Evolutionary conservation across 2,329 filamentous ascomycete species (phyloP), one percentile per base, ranked within the genome.

Genomic region (Fusarium subglutinans): DNA sequence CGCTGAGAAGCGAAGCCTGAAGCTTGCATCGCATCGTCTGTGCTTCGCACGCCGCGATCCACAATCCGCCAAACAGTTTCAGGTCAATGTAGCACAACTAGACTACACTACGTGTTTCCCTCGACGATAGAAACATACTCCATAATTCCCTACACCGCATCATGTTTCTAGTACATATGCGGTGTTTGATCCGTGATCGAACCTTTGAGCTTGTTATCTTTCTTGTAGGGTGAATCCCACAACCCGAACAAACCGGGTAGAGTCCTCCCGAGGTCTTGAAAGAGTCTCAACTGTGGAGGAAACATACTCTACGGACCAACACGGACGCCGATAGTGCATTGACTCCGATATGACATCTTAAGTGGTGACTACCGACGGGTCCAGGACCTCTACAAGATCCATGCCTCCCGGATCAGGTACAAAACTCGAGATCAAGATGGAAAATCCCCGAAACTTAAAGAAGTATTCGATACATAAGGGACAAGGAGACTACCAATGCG

Each of bases 41-140:
- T 76, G 72, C 74, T 68, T 48, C 63, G 63, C 61, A 60, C 53
- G 54, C 26, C 28, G 63, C 64, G 71, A 56, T 61, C 72, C 72
- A 72, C 68, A 74, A 63, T 48, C 55, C 51, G 61, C 59, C 47
- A 74, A 72, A 68, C 63, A 66, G 72, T 74, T 74, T 74, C 72
- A 74, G 72, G 72, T 74, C 35, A 53, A 70, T 53, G 53, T 50
- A 64, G 57, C 63, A 69, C 66, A 64, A 64, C 66, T 69, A 64
- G 44, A 51, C 65, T 40, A 30, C 26, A 50, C 53, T 55, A 47
- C 14, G 33, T 35, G 33, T 30, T 55, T 30, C 48, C 56, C 54
- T 72, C 30, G 38, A 58, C 20, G 56, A 69, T 58, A 72, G 44
- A 26, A 45, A 54, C 59, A 65, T 58, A 62, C 63, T 59, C 72